A percentile compares a stretch with the other conserved stretches of the same genome.
Evolutionary conservation across 805 yeast genomes (phyloP).

Genomic region (Candida maesae): DNA sequence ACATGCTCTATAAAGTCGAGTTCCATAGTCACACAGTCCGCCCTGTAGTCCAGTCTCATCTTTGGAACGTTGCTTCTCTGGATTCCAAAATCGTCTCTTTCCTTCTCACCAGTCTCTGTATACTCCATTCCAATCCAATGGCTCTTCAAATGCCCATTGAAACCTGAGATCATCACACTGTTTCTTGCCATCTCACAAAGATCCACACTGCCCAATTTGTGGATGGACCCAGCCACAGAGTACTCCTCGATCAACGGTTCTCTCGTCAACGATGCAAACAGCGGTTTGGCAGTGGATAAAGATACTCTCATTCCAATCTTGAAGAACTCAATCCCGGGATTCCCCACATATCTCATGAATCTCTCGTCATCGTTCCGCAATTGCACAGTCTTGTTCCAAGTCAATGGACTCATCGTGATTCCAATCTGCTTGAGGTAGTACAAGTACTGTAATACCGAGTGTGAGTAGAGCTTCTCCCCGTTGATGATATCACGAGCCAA

Average conservation of each 20-base stretch:
- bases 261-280: constrained; percentile 25
- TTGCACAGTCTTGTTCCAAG: constrained; percentile 28
- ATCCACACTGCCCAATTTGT: constrained; percentile 26
- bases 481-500: constrained; percentile 24
- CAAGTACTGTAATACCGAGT: constrained; percentile 25
- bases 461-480: constrained; percentile 24
- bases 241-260: constrained; percentile 30
- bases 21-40: constrained; percentile 21
- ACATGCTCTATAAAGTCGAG: constrained; percentile 12
- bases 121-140: constrained; percentile 29
- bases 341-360: constrained; percentile 18
- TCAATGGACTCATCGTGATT: constrained; percentile 27
- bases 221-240: constrained; percentile 25
- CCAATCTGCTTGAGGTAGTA: constrained; percentile 29
- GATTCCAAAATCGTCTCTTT: constrained; percentile 24
- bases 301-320: constrained; percentile 25
- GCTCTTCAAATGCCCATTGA: constrained; percentile 21
- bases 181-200: constrained; percentile 27
- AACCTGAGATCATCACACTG: constrained; percentile 27
- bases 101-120: constrained; percentile 4
- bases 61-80: constrained; percentile 28
- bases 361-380: constrained; percentile 24
- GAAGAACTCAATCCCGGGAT: constrained; percentile 26
- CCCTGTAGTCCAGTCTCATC: constrained; percentile 26
- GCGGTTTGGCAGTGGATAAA: constrained; percentile 25